These are phyloP conservation scores for Hymenoscyphus infarciens DNA, from an alignment of 2,329 filamentous ascomycete genomes.

Conservation along the genomic window DNA sequence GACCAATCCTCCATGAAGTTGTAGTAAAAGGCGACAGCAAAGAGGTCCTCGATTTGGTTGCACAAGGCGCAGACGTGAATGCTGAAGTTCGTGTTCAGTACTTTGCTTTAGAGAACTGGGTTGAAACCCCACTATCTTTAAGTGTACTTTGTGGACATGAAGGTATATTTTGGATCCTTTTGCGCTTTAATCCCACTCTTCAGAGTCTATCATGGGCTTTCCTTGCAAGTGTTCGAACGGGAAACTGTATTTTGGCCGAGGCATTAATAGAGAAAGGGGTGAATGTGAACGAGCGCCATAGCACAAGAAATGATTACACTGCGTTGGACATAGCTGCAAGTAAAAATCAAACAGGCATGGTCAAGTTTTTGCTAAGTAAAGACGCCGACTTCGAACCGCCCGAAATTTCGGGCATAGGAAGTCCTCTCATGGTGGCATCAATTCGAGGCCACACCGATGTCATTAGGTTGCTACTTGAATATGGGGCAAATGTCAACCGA, in stretches of 20 bases:
- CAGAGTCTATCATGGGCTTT: neutral
- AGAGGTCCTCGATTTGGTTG: neutral
- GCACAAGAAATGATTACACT: no score
- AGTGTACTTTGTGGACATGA: neutral
- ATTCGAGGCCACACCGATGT: neutral
- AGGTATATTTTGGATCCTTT: neutral
- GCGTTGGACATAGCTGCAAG: neutral
- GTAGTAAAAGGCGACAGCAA: neutral
- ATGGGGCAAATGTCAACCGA: conserved; percentile 2
- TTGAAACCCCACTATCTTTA: neutral
- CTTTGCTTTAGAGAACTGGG: neutral
- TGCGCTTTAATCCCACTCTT: neutral
- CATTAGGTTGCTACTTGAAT: neutral
- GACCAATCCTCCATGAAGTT: neutral
- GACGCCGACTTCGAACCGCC: no score
- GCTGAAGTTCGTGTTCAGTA: no score
- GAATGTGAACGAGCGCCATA: neutral
- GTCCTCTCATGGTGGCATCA: neutral
- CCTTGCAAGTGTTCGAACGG: neutral
- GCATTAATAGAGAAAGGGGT: neutral
- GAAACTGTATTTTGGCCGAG: neutral
- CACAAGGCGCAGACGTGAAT: neutral
- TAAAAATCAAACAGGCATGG: neutral
- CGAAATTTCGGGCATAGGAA: no score
- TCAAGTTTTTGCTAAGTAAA: neutral